Percentiles rank a stretch among this genome's conserved stretches.
Evolutionary conservation across 202 grass and related monocot genomes (phyloP).

Genomic region (Musa balbisiana): DNA sequence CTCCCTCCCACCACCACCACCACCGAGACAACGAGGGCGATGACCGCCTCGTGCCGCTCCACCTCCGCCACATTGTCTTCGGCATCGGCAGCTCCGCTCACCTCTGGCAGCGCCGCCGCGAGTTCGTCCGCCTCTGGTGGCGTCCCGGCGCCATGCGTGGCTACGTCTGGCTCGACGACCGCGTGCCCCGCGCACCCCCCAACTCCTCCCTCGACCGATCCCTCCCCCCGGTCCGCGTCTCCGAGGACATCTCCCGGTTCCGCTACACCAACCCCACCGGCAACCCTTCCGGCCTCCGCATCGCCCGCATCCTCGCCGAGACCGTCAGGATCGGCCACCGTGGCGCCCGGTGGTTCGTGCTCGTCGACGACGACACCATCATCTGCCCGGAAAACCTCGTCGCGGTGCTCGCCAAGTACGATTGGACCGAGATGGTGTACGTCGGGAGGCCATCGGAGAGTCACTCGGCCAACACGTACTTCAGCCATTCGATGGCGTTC

Average conservation of each 20-base stretch:
- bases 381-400: constrained; percentile 71
- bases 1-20: not conserved
- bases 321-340: constrained; percentile 45
- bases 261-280: constrained; percentile 92
- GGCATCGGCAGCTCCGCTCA: constrained; percentile 80
- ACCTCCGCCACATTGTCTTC: constrained; percentile 63
- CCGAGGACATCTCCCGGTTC: constrained; percentile 85
- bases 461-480: constrained; percentile 91
- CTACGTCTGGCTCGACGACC: constrained; percentile 70
- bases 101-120: constrained; percentile 75
- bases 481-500: constrained; percentile 95
- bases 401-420: constrained; percentile 76
- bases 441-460: constrained; percentile 80
- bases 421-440: constrained; percentile 95
- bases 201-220: constrained; percentile 27
- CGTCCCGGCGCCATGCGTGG: constrained; percentile 62
- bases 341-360: constrained; percentile 64
- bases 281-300: constrained; percentile 89
- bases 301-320: constrained; percentile 79
- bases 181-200: constrained; percentile 16
- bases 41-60: constrained; percentile 27
- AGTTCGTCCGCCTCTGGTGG: constrained; percentile 89
- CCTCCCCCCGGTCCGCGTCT: constrained; percentile 76
- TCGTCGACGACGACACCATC: constrained; percentile 92
- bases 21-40: too few relatives aligned